Evolutionary conservation across 345 rosid species (phyloP).

Genomic region (Eucalyptus tenuipes): DNA sequence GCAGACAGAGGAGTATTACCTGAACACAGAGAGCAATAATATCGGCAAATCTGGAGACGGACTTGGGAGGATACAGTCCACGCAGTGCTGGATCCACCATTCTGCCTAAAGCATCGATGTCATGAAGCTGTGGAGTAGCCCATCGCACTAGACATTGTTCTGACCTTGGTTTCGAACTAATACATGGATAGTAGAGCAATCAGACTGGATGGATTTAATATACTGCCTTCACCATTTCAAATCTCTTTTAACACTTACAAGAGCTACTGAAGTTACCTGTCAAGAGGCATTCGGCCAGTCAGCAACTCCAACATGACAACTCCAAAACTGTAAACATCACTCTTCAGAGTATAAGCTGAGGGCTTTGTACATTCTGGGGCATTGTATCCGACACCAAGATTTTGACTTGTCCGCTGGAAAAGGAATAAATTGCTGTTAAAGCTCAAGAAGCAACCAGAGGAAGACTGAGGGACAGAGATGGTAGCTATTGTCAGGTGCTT

Average conservation of each 20-base stretch:
- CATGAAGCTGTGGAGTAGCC: background rate
- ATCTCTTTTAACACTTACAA: background rate
- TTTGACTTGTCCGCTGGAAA: constrained; percentile 73
- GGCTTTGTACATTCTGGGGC: constrained; percentile 87
- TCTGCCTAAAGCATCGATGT: background rate
- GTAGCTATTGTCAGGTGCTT: background rate
- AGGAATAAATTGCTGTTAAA: background rate
- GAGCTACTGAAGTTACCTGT: constrained; percentile 29
- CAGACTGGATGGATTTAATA: background rate
- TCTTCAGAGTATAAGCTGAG: constrained; percentile 64
- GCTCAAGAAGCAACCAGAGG: background rate
- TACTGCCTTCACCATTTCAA: background rate
- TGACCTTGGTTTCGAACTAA: background rate
- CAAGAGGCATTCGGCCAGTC: constrained; percentile 77
- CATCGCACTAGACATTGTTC: background rate
- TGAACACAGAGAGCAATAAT: background rate
- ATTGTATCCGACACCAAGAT: constrained; percentile 81
- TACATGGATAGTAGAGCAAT: background rate
- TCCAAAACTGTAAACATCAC: constrained; percentile 90
- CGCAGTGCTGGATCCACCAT: background rate
- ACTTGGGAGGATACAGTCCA: background rate
- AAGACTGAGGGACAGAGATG: background rate
- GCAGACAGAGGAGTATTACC: background rate
- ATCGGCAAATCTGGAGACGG: background rate
- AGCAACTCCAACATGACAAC: constrained; percentile 91